Base-by-base conservation (phyloP, 2,329 filamentous ascomycete species). In the Simplicillium sp. region DNA sequence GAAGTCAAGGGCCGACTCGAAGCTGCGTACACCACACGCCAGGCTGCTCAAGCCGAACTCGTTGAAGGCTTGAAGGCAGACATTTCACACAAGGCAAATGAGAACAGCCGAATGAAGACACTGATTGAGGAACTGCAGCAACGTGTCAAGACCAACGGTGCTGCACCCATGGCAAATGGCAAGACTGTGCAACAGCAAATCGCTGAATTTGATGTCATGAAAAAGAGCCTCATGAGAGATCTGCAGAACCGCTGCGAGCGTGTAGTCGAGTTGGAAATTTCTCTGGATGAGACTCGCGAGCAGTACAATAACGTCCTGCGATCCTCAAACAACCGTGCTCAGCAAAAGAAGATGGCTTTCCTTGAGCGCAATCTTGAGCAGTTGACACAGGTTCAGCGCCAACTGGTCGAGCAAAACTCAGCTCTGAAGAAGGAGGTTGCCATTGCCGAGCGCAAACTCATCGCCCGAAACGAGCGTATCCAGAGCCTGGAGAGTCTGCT, bases 271-370 rank as follows among this genome's bases (percentile, higher is more conserved):
- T 80, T 98, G 20, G 92, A 98, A 65, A 98, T 98, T 55, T 94
- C 87, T 29, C 76, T 98, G 38, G 92, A 98, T 58, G 89, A 96
- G 70, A 96, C 92, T 1, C 80, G 92, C 42, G 92, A 98, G 70
- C 92, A 98, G 67, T 98, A 98, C 70, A 97, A 98, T 72, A 96
- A 95, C 54, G 92, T 98, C 45, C 76, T 98, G 44, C 83, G 90
- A 42, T 92, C 87, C 38, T 95, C 87, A 50, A 98, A 98, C 72
- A 97, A 94, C 71, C 84, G 92, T 44, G 90, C 92, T 17, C 92
- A 98, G 69, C 92, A 98, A 67, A 98, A 98, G 84, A 98, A 98
- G 77, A 97, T 98, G 86, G 94, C 92, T 13, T 98, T 98, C 75
- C 69, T 98, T 38, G 92, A 98, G 70, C 84, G 92, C 58, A 98